phyloP scores from a whole-genome alignment of 139 green algal genomes.

The Picochlorum sp. region DNA sequence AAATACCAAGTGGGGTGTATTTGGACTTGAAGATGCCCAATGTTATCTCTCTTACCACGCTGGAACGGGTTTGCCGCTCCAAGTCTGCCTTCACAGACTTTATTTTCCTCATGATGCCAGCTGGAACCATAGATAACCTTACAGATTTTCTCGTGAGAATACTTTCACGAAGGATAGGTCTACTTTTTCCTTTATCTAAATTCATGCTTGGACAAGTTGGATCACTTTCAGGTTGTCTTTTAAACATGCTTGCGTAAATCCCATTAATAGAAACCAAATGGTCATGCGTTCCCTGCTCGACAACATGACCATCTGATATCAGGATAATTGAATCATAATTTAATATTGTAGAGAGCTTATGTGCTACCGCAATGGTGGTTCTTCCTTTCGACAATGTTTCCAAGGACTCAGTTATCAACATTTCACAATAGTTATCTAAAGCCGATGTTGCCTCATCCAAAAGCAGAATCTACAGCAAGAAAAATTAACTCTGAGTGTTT shows the following conservation, averaged over 20 bases:
- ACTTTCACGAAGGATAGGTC: no score
- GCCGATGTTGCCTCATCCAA: constrained; percentile 87
- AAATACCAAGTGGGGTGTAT: constrained; percentile 9
- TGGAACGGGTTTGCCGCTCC: no score
- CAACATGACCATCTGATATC: constrained; percentile 29
- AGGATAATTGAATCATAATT: constrained; percentile 43
- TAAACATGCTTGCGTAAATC: constrained; percentile 33
- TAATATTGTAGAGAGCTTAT: constrained; percentile 59
- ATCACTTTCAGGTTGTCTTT: neutral
- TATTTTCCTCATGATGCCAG: no score
- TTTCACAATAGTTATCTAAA: constrained; percentile 61
- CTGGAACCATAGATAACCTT: no score
- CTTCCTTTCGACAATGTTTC: constrained; percentile 30
- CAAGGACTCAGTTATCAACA: constrained; percentile 28
- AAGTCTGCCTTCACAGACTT: no score
- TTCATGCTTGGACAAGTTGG: no score
- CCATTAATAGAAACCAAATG: constrained; percentile 22
- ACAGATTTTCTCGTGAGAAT: no score
- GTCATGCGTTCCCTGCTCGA: constrained; percentile 36
- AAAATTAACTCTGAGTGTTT: neutral
- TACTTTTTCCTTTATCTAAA: no score
- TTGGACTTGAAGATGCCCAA: neutral
- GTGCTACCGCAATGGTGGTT: constrained; percentile 52
- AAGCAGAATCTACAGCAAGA: no score
- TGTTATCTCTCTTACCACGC: no score